Base-by-base conservation (phyloP, 2,329 filamentous ascomycete species). In the Neonectria ditissima region DNA sequence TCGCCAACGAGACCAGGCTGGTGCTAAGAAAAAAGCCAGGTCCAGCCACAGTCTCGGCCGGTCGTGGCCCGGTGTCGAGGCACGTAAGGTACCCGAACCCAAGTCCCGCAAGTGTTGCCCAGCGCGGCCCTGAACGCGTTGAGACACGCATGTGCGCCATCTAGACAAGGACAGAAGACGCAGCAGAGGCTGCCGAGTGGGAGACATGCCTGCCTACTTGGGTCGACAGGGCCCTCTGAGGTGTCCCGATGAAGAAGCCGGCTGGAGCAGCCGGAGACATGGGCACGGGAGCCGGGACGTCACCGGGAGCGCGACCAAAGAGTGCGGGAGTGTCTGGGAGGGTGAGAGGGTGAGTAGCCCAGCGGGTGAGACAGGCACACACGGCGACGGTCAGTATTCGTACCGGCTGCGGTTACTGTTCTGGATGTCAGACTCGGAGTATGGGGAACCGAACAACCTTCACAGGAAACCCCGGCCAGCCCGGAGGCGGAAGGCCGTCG, bases 21-120 rank as follows among this genome's bases (percentile, higher is more conserved):
- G n/a, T 50, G 47, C 47, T 20, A 30, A 50, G 30, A n/a, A 16
- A 16, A n/a, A 50, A 26, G 45, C 45, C 45, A 41, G 16, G 28
- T 16, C 28, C 47, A 57, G 44, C 28, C 43, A 47, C 53, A 55
- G 47, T 57, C 53, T 52, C 50, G 53, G 51, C 30, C 56, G 47
- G 26, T 53, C 41, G 39, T 53, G 37, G 62, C 48, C 69, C 60
- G 51, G 68, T 68, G 55, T 71, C 50, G 59, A 68, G 63, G 66
- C 62, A 32, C 47, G 45, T 5, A 71, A 72, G 70, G 65, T 69
- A 67, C 66, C 70, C 66, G 66, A 69, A 64, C 66, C 70, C 70
- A 65, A 68, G 68, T 63, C 55, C 59, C 59, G 56, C 56, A 59
- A 47, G 41, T 59, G 20, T 53, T 59, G 48, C 50, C 24, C 30